Base-by-base conservation (phyloP, 1,284 basidiomycete species). In the Mixia osmundae region DNA sequence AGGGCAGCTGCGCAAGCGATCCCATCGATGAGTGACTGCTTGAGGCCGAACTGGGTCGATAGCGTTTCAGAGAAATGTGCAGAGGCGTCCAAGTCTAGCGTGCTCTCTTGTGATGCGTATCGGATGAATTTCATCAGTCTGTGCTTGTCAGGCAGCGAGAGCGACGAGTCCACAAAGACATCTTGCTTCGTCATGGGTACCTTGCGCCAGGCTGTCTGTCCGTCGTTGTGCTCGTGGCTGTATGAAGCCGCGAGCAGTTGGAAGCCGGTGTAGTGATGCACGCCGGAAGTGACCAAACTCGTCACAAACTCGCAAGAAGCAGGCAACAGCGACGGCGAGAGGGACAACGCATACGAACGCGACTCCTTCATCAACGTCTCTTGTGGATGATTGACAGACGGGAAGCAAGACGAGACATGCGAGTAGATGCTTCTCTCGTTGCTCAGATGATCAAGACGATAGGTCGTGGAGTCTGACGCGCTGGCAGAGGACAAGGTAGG, bases 161-260 rank as follows among this genome's bases (percentile, higher is more conserved):
- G 66, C 4, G 62, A 63, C 51, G 72, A 72, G 56, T 71, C 73
- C 58, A 77, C 83, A 66, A 97, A 94, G 16, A 97, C 69, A 42
- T 83, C 78, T 55, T 89, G 83, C 54, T 94, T 95, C 58, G 71
- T 78, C 20, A 73, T 71, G 0, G 89, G 89, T 0, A 95, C 87
- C 31, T n/a, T n/a, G n/a, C n/a, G n/a, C n/a, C n/a, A n/a, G n/a
- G n/a, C 59, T 63, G 46, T 66, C 67, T 25, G 75, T 59, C 28
- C 46, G 20, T 19, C n/a, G 25, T 33, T 41, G 4, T 30, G 33
- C 10, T 36, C 30, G 12, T 31, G 36, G 16, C 35, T 35, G 9
- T 38, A 21, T 30, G 82, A 63, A 6, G 66, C 65, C 37, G 83
- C 78, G n/a, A 95, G 62, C 1, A 94, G 63, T 34, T 76, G 71